Conservation (phyloP, 371 early-diverging fungal species). For the Nematocida parisii region DNA sequence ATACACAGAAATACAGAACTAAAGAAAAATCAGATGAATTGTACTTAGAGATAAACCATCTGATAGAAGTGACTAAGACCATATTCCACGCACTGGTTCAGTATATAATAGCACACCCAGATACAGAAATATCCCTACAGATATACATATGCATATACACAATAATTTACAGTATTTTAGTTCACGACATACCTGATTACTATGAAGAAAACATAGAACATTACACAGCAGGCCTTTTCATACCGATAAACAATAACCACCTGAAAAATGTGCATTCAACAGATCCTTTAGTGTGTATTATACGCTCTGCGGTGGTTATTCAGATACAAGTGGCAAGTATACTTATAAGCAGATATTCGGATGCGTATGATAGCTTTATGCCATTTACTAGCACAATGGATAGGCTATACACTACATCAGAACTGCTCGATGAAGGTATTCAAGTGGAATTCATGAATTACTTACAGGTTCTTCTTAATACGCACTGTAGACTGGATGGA, state of each 20-base stretch:
- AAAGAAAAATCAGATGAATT: slow-evolving; percentile 8
- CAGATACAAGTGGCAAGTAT: not conserved
- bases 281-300: no score
- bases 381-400: not conserved
- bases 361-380: not conserved
- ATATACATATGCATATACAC: not conserved
- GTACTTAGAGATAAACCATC: slow-evolving; percentile 19
- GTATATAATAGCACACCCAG: not conserved
- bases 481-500: no score
- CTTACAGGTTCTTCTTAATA: not conserved
- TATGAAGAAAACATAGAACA: slow-evolving; percentile 4
- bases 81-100: not conserved
- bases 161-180: not conserved
- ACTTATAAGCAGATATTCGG: not conserved
- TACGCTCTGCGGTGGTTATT: not conserved
- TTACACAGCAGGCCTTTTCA: not conserved
- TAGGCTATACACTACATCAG: not conserved
- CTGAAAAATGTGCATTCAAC: not conserved
- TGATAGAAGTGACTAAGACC: not conserved
- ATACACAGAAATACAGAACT: slow-evolving; percentile 3
- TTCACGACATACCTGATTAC: slow-evolving; percentile 21
- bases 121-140: not conserved
- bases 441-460: slow-evolving; percentile 18
- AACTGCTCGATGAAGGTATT: not conserved
- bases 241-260: not conserved